Conservation (phyloP, 768 basidiomycete species). For the Naganishia randhawae region DNA sequence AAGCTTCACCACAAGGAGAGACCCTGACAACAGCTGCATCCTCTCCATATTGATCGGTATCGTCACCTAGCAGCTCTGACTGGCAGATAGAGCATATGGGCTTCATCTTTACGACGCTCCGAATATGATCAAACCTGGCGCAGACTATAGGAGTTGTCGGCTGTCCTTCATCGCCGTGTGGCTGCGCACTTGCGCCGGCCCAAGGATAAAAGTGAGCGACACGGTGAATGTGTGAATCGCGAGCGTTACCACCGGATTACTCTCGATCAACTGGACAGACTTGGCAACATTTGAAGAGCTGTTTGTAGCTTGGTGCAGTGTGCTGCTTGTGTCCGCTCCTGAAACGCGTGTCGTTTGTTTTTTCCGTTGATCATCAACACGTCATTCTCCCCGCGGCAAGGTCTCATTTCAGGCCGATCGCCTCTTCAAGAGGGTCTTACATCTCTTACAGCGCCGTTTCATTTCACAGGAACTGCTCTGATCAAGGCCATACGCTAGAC, state of each 20-base stretch:
- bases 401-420: neutral
- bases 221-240: neutral
- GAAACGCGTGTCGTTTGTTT: neutral
- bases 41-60: constrained; percentile 1
- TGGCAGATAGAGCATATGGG: constrained; percentile 18
- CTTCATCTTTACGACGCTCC: neutral
- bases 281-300: too few species aligned
- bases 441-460: neutral
- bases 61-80: neutral
- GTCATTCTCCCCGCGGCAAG: neutral
- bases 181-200: too few species aligned
- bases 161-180: neutral
- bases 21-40: neutral
- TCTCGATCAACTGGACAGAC: neutral
- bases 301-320: neutral
- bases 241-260: neutral
- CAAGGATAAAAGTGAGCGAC: too few species aligned
- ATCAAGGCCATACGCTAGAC: neutral
- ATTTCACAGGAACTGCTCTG: neutral
- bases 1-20: constrained; percentile 2
- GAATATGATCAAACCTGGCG: neutral
- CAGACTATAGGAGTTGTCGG: neutral
- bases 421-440: constrained; percentile 4
- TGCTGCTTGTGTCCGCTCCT: neutral
- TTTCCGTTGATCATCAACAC: neutral